Conservation (phyloP, 305 asterid species). For the Petunia hybrid region DNA sequence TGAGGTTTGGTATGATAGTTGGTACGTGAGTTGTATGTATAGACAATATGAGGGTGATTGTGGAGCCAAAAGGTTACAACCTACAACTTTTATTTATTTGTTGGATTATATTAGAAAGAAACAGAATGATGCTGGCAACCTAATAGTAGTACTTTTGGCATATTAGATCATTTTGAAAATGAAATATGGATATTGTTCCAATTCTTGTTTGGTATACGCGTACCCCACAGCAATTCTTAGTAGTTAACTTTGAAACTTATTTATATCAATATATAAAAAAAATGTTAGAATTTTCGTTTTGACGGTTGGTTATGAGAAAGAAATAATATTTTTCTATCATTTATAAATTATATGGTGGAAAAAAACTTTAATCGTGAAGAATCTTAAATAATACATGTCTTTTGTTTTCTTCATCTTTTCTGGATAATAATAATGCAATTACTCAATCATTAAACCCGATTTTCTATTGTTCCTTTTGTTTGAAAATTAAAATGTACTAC, state of each 20-base stretch:
- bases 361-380: not conserved
- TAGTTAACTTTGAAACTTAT: not conserved
- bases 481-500: too few species aligned
- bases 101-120: conserved; percentile 26
- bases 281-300: not conserved
- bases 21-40: not conserved
- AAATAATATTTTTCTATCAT: not conserved
- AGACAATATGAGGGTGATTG: not conserved
- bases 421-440: too few species aligned
- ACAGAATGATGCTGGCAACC: conserved; percentile 38
- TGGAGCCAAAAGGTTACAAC: conserved; percentile 25
- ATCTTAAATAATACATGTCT: too few species aligned
- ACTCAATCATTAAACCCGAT: too few species aligned
- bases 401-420: too few species aligned
- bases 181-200: not conserved
- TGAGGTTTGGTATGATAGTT: not conserved
- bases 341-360: not conserved
- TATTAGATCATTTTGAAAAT: conserved; percentile 44
- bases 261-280: too few species aligned
- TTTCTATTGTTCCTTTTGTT: too few species aligned
- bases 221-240: not conserved
- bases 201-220: not conserved
- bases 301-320: not conserved
- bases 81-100: conserved; percentile 32
- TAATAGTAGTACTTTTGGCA: conserved; percentile 46